Percentiles rank a stretch among this genome's conserved stretches.
Evolutionary conservation across 2,329 filamentous ascomycete species (phyloP).

Genomic region (Sporothrix globosa): DNA sequence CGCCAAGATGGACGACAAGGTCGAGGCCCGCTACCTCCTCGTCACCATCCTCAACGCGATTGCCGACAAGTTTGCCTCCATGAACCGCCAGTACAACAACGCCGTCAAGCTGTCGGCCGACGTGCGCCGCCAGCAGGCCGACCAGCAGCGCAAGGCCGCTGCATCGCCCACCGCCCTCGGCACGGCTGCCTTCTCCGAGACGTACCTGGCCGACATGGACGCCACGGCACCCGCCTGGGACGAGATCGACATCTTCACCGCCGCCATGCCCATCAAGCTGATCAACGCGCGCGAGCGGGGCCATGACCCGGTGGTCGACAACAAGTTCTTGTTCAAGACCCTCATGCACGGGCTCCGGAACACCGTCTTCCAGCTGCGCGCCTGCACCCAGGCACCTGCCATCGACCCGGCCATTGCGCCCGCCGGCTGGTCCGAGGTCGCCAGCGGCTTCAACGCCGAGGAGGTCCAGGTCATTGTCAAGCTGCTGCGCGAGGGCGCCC

Average conservation of each 20-base stretch:
- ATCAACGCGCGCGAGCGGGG: conserved; percentile 87
- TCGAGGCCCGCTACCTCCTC: conserved; percentile 90
- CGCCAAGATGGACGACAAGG: conserved; percentile 88
- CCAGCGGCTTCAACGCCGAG: conserved; percentile 94
- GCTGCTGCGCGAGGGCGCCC: conserved; percentile 92
- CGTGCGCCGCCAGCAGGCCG: conserved; percentile 74
- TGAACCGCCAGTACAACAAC: conserved; percentile 96
- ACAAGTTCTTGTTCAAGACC: conserved; percentile 97
- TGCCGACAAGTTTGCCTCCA: conserved; percentile 94
- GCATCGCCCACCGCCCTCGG: conserved; percentile 45
- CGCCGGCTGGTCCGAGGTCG: conserved; percentile 91
- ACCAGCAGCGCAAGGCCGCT: conserved; percentile 50
- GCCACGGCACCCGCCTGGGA: conserved; percentile 87
- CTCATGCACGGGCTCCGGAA: conserved; percentile 94
- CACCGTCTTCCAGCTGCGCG: conserved; percentile 91
- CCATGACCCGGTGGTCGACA: conserved; percentile 89
- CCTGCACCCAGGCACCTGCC: conserved; percentile 75
- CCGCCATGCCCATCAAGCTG: conserved; percentile 92
- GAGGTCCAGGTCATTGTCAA: conserved; percentile 97
- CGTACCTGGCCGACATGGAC: conserved; percentile 81
- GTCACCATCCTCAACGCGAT: conserved; percentile 98
- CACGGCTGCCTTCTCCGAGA: conserved; percentile 65
- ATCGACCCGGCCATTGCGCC: conserved; percentile 81
- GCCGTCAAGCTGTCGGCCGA: conserved; percentile 95
- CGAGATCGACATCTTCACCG: conserved; percentile 90